Percentiles rank a stretch among this genome's conserved stretches.
Evolutionary conservation across 192 early-diverging fungal genomes (phyloP).

Genomic region (Podila verticillata): DNA sequence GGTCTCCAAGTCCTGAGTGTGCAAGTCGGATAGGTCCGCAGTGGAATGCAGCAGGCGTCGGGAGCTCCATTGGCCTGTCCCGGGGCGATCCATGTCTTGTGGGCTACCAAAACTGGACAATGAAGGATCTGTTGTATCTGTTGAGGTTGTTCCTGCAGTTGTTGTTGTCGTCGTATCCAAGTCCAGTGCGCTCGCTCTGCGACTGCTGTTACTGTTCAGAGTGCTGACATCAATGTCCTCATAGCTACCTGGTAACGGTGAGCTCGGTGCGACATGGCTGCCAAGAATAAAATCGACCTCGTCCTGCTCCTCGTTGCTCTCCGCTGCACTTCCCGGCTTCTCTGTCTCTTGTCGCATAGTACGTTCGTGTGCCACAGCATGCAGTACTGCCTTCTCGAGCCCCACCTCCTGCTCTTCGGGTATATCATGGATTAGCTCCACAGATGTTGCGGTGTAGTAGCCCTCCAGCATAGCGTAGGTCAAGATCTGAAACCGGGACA

Average conservation of each 20-base stretch:
- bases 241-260: neutral
- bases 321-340: conserved; percentile 2
- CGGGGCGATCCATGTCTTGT: neutral
- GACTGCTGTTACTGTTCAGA: conserved; percentile 9
- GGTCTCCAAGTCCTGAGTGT: conserved; percentile 13
- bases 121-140: neutral
- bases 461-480: conserved; percentile 54
- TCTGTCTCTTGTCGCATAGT: neutral
- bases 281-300: conserved; percentile 6
- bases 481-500: conserved; percentile 55
- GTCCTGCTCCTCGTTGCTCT: conserved; percentile 16
- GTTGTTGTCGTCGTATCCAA: neutral
- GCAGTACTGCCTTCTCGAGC: conserved; percentile 27
- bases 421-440: conserved; percentile 61
- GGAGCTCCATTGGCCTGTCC: conserved; percentile 4
- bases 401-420: conserved; percentile 47
- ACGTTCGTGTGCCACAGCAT: neutral
- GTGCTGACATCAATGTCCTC: neutral
- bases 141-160: conserved; percentile 12
- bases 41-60: neutral
- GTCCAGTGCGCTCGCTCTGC: conserved; percentile 8
- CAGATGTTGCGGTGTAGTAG: conserved; percentile 54
- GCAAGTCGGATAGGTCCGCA: conserved; percentile 17
- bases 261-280: neutral
- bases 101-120: neutral